Evolutionary conservation across 2,329 filamentous ascomycete genomes (phyloP), one percentile per base, ranked within the genome.

Genomic region (Colletotrichum tropicicola): DNA sequence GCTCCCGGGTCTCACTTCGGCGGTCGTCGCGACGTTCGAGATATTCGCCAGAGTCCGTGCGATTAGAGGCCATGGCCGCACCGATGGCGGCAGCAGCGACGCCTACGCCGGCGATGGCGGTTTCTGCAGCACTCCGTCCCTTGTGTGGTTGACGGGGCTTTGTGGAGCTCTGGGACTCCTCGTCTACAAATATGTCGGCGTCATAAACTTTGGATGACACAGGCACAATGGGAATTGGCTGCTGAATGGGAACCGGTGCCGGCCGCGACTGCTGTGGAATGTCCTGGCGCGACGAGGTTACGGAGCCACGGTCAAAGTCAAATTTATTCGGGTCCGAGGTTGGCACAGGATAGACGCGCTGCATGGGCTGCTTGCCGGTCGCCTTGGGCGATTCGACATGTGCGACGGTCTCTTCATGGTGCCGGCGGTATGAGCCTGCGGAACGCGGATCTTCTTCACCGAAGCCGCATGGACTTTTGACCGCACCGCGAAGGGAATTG

Each of bases 181-280:
- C 71, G 21, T 75, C 81, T 27, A 79, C 78, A 27, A 78, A 68
- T 47, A 75, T 78, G 39, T 79, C 78, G 32, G 84, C 79, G 49
- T 89, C 85, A 70, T 93, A 92, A 1, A 94, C 84, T 17, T 87
- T 86, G 66, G 87, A 86, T 37, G 90, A 89, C 3, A 97, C 88
- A 0, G 92, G 92, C 3, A 86, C 83, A 63, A 92, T 86, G 2
- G 94, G 94, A 70, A 94, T 91, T 3, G 94, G 94, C 71, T 97
- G 93, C 74, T 96, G 91, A n/a, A 98, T 83, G 10, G 90, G 89
- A 30, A 93, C 85, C 0, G 87, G 83, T 6, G 81, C 87, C 5
- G 89, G 86, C 43, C 87, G 83, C 15, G 77, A 73, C 17, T 75
- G 78, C 21, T 78, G 75, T 3, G 81, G 73, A 7, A 80, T 72